These are phyloP conservation scores for Cystobasidium slooffiae DNA, from an alignment of 1,284 basidiomycete species.

Conservation along the genomic window DNA sequence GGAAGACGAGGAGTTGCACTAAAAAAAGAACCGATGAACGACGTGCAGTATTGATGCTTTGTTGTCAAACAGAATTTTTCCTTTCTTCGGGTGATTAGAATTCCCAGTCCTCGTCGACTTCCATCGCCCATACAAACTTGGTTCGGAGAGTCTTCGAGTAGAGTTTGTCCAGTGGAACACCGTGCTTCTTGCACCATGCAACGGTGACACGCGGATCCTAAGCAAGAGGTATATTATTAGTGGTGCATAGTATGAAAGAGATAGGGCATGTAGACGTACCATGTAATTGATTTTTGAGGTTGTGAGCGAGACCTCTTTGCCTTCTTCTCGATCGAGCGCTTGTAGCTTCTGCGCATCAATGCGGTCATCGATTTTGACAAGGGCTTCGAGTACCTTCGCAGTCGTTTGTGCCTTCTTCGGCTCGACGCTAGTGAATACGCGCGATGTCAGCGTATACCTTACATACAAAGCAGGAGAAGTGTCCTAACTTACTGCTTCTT, in stretches of 20 bases:
- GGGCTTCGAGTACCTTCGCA: constrained; percentile 59
- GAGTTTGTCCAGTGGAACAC: constrained; percentile 46
- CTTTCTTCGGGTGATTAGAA: constrained; percentile 13
- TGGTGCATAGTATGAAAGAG: constrained; percentile 5
- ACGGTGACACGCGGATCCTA: constrained; percentile 68
- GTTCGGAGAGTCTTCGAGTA: constrained; percentile 48
- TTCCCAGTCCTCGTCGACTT: constrained; percentile 39
- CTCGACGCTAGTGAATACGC: constrained; percentile 42
- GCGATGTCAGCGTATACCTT: background rate
- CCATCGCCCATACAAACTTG: constrained; percentile 45
- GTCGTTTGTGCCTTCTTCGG: constrained; percentile 49
- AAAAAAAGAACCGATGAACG: too few species aligned
- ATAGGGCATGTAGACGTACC: constrained; percentile 49
- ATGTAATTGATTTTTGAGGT: constrained; percentile 73
- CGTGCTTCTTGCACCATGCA: constrained; percentile 62
- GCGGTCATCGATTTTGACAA: constrained; percentile 76
- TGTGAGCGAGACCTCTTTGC: constrained; percentile 88
- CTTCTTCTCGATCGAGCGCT: constrained; percentile 85
- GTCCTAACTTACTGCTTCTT: constrained; percentile 65
- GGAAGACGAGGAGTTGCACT: too few species aligned
- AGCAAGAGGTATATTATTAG: background rate
- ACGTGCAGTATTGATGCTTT: too few species aligned
- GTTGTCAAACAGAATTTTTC: too few species aligned
- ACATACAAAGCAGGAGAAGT: background rate
- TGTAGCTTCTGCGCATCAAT: constrained; percentile 82